Conservation (phyloP, 176 grass and related monocot genomes). For the Saccharum spontaneum region DNA sequence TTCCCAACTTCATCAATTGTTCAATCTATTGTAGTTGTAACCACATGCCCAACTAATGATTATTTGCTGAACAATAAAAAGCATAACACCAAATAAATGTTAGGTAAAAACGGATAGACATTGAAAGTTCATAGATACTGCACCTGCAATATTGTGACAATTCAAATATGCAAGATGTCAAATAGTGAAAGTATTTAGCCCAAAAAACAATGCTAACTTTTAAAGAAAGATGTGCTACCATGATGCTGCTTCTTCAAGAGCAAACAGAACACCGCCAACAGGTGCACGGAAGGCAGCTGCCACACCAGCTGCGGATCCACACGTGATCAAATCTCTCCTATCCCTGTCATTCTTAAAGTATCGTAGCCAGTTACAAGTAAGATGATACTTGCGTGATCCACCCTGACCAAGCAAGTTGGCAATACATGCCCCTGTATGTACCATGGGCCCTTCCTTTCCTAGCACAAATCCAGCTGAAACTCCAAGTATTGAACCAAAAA, state of each 20-base stretch:
- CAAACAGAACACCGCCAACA: constrained; percentile 90
- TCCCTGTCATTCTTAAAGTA: constrained; percentile 93
- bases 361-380: constrained; percentile 78
- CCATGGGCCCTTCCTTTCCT: constrained; percentile 96
- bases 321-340: constrained; percentile 87
- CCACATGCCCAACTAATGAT: constrained; percentile 5
- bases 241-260: constrained; percentile 90
- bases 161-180: neutral
- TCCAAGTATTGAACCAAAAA: constrained; percentile 82
- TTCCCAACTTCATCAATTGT: neutral
- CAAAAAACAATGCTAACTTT: constrained; percentile 9
- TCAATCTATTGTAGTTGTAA: neutral
- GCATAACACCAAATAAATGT: neutral
- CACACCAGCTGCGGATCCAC: constrained; percentile 79
- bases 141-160: neutral
- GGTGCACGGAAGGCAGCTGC: constrained; percentile 88
- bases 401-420: constrained; percentile 91
- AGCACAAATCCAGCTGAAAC: constrained; percentile 88
- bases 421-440: constrained; percentile 87
- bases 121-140: neutral
- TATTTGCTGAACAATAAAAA: neutral
- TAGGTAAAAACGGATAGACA: neutral
- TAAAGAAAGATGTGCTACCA: constrained; percentile 54
- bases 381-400: constrained; percentile 76
- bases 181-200: neutral